phyloP scores from a whole-genome alignment of 257 asterid genomes.

The Ilex asprella region DNA sequence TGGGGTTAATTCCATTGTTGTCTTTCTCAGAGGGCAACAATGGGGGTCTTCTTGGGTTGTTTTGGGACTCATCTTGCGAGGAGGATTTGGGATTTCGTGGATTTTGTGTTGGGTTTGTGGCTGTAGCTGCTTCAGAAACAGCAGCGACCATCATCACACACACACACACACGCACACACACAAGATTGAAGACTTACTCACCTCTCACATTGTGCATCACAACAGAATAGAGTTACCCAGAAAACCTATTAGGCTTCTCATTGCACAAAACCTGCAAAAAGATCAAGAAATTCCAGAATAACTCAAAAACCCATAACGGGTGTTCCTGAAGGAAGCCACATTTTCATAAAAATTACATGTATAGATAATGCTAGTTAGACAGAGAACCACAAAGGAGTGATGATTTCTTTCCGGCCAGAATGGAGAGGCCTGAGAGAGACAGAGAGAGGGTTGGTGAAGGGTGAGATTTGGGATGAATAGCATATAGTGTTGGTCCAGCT shows the following conservation, averaged over 20 bases:
- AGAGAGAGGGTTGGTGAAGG: slow-evolving; percentile 16
- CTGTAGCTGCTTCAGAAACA: slow-evolving; percentile 76
- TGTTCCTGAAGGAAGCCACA: slow-evolving; percentile 32
- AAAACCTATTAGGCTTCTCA: slow-evolving; percentile 24
- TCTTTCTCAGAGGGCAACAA: slow-evolving; percentile 76
- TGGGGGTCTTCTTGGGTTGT: slow-evolving; percentile 48
- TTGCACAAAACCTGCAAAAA: slow-evolving; percentile 32
- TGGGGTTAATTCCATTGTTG: slow-evolving; percentile 49
- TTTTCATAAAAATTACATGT: slow-evolving; percentile 20
- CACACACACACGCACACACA: slow-evolving; percentile 12
- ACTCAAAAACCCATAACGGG: slow-evolving; percentile 34
- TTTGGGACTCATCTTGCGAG: slow-evolving; percentile 32
- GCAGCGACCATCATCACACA: slow-evolving; percentile 84
- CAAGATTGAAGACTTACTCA: slow-evolving; percentile 17
- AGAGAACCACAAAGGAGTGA: no score
- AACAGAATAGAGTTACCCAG: slow-evolving; percentile 32
- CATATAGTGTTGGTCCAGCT: slow-evolving; percentile 6
- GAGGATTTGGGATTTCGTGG: slow-evolving; percentile 40
- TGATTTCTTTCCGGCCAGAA: no score
- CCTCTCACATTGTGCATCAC: slow-evolving; percentile 46
- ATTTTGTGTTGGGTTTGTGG: slow-evolving; percentile 8
- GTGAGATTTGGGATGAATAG: slow-evolving; percentile 31
- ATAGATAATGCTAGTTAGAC: slow-evolving; percentile 7
- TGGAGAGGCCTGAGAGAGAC: slow-evolving; percentile 4
- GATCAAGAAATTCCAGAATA: slow-evolving; percentile 48